Evolutionary conservation across 225 moss, liverwort and hornwort genomes (phyloP), one percentile per base, ranked within the genome.

Genomic region (Takakia lepidozioides): DNA sequence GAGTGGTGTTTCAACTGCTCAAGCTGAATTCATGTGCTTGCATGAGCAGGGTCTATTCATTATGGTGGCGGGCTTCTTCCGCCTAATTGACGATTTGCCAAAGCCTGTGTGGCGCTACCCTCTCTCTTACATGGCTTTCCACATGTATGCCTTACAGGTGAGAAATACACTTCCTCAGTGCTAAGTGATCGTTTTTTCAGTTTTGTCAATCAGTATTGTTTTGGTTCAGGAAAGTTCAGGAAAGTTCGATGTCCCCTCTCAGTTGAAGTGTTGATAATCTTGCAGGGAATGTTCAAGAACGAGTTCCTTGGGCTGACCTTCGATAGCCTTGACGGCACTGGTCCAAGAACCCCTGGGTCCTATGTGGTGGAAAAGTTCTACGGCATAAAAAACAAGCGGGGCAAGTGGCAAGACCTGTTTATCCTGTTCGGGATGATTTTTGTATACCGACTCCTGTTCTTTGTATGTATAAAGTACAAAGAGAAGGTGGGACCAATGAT

Each of bases 111-210:
- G 72, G 78, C 65, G 66, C 15, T 74, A 74, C 30, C 79, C 79
- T 5, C 67, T 75, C 73, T 68, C 70, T 2, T 80, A 80, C 43
- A 67, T 74, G 39, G 63, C 69, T 55, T 80, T 80, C 37, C 79
- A 80, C 40, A 70, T 63, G 66, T 80, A 80, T 25, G 79, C 79
- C 9, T 60, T 77, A 10, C 76, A 77, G 67, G 76, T 77, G n/a
- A n/a, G n/a, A n/a, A n/a, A n/a, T n/a, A n/a, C n/a, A n/a, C n/a
- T n/a, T n/a, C n/a, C n/a, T n/a, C n/a, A n/a, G n/a, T n/a, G n/a
- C n/a, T n/a, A n/a, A n/a, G n/a, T n/a, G n/a, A n/a, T n/a, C n/a
- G n/a, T n/a, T n/a, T n/a, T n/a, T n/a, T n/a, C n/a, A n/a, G n/a
- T n/a, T n/a, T n/a, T n/a, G n/a, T n/a, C n/a, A n/a, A n/a, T n/a